Base-by-base conservation (phyloP, 108 stramenopile species). In the Pseudonitzschia multistriata region DNA sequence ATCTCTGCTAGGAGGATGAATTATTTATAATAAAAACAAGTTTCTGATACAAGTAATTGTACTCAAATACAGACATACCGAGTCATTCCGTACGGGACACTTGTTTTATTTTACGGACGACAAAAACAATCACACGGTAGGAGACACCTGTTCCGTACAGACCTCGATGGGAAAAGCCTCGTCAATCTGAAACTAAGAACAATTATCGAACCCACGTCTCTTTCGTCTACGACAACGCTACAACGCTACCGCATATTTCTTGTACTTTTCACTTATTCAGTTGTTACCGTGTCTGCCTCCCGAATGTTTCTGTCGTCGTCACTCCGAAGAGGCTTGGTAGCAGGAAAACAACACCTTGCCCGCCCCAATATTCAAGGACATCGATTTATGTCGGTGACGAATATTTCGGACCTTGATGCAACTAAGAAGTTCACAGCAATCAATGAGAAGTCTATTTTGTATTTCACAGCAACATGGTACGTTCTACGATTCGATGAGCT, bases 381-480 rank as follows among this genome's bases (percentile, higher is more conserved):
- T 35, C 48, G 86, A 81, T 85, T 68, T 61, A 85, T 89, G 84
- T 85, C 91, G 7, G 85, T 92, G 28, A 76, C 79, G 60, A 78
- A 71, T 33, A 74, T 92, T 36, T 67, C 74, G 36, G 87, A 88
- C 70, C 49, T 39, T 31, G 84, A 83, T 28, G 86, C 85, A 0
- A 87, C 88, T n/a, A 76, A 85, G 27, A 87, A 89, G 40, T 92
- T 92, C 56, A 81, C 71, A 27, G 70, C 74, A 55, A 54, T 88
- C 42, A 87, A 92, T 39, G 33, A 67, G 39, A 86, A 89, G 75
- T 80, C 83, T 5, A 73, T 92, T 30, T 45, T 89, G 62, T 92
- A 92, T 75, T 92, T 92, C 60, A 92, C 91, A 13, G 90, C 87
- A 27, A 68, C 61, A 24, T 73, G 78, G 78, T 72, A 62, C 49